Evolutionary conservation across 2,329 filamentous ascomycete species (phyloP), one percentile per base, ranked within the genome.

Genomic region (Exophiala mesophila): DNA sequence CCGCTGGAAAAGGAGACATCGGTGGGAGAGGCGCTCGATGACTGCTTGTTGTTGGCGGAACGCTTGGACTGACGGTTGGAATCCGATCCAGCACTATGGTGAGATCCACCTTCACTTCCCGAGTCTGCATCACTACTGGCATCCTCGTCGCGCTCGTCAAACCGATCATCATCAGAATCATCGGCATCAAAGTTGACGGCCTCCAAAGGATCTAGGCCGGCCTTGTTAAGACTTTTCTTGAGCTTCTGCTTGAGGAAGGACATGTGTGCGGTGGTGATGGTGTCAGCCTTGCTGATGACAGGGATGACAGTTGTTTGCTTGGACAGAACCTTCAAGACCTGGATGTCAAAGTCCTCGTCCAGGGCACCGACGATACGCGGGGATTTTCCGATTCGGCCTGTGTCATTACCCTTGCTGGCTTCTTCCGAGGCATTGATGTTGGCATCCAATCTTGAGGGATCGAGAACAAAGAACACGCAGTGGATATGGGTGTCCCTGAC

Each of bases 401-500:
- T 73, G 5, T 71, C 69, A 37, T 62, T 65, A 19, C 74, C 75
- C 47, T 75, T 77, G 23, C 70, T 62, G 7, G 72, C 64, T 42
- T 74, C 74, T 15, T 79, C 77, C 2, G 79, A 74, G 17, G 82
- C 77, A 45, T 61, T 58, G 34, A 94, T 81, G 57, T 90, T 96
- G 55, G 81, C 76, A 59, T 95, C 89, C 17, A 98, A 78, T 33
- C 86, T 83, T 39, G 80, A 73, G 1, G 92, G 92, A 62, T 98
- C 92, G 41, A 98, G 78, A 41, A 98, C 72, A 42, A 97, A 74
- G 67, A 98, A 95, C 41, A 88, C 88, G 54, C 88, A 94, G 63
- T 98, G 92, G 53, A 98, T 95, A 64, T 98, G 92, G 37, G 90
- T 96, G 69, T 98, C 92, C 62, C 88, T 86, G 52, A 87, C 85